phyloP scores from a whole-genome alignment of 345 rosid species.

The Populus alba region DNA sequence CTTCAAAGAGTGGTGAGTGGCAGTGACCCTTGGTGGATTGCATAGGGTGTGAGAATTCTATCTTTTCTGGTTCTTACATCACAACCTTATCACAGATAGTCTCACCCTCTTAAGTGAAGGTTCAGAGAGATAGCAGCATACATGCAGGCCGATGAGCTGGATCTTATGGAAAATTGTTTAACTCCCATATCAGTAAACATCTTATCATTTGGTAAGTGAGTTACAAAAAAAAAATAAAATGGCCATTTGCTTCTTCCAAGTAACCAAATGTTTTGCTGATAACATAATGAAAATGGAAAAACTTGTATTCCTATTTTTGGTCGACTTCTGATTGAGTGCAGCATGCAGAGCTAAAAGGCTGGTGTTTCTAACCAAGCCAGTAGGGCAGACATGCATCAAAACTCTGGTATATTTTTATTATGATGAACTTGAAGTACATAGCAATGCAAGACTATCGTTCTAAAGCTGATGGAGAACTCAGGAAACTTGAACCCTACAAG shows the following conservation, averaged over 20 bases:
- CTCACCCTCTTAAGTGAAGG: neutral
- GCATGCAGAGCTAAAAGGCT: neutral
- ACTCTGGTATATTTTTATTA: neutral
- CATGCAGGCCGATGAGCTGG: neutral
- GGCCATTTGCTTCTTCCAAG: neutral
- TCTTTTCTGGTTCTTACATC: too few species aligned
- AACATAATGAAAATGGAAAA: neutral
- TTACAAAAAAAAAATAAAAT: neutral
- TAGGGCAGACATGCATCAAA: neutral
- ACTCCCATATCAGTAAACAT: too few species aligned
- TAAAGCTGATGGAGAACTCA: neutral
- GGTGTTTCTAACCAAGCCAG: neutral
- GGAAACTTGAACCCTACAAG: neutral
- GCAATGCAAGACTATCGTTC: neutral
- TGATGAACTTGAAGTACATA: neutral
- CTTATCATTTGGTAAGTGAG: neutral
- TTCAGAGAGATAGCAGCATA: neutral
- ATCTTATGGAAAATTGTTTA: neutral
- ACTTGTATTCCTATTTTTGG: neutral
- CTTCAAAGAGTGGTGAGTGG: too few species aligned
- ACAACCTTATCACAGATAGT: neutral
- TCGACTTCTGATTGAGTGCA: neutral
- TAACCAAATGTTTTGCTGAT: neutral
- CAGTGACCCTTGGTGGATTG: too few species aligned
- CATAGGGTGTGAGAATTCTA: too few species aligned